Evolutionary conservation across 2,329 filamentous ascomycete genomes (phyloP), one percentile per base, ranked within the genome.

Genomic region (Thielaviopsis euricoi): DNA sequence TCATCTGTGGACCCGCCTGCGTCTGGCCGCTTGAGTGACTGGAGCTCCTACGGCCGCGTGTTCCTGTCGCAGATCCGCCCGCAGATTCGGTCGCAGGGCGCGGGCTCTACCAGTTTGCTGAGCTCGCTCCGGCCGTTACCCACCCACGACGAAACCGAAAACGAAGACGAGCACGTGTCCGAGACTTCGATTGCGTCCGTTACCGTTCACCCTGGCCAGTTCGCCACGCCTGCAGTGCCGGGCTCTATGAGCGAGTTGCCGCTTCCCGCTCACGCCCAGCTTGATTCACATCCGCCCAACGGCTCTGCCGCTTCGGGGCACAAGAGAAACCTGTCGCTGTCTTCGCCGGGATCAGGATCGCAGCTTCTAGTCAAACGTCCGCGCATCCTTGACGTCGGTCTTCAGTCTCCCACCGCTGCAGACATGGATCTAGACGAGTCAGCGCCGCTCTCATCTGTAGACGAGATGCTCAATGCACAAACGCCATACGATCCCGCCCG

Each of bases 401-500:
- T 43, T n/a, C 37, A 51, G 5, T 15, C 46, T 10, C n/a, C 58
- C 46, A 40, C 23, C 10, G 22, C 57, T n/a, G 23, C 29, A 33
- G 29, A 21, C 6, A 58, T 60, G 52, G 55, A 60, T 9, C 40
- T 58, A 33, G 58, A 60, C n/a, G 55, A 60, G 52, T 55, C 52
- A 12, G 22, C 40, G 1, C 55, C 58, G 12, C 53, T 60, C 25
- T 53, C 55, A 21, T 60, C 58, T n/a, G 56, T 60, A 17, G 58
- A 60, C 37, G 58, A 58, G 19, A 23, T 60, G 12, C 29, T 60
- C 22, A 56, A 59, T 22, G 43, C 53, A 33, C 58, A 53, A 50
- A 59, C 58, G 6, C 58, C 58, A n/a, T 60, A 60, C 48, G 58
- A 60, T 40, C 58, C 58, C 25, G 37, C 58, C 19, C 55, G 58